Base-by-base conservation (phyloP, 345 rosid species). In the Citrus glauca region DNA sequence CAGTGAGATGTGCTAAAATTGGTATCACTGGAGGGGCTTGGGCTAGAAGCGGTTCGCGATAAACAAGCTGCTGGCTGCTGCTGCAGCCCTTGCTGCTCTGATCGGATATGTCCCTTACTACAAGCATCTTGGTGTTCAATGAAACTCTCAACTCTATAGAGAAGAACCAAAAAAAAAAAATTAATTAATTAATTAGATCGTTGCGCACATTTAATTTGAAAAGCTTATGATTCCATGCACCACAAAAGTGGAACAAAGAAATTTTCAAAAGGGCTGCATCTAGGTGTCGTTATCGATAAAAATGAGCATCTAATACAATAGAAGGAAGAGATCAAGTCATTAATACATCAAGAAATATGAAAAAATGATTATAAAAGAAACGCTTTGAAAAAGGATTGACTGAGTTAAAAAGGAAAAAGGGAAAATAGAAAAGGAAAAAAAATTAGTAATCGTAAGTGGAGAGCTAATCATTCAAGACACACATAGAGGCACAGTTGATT, bases 121-220 rank as follows among this genome's bases (percentile, higher is more conserved):
- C 99, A 95, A 56, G 88, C 80, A 77, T 93, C 99, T 88, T 95
- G 98, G 73, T 95, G 99, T 79, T 95, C 97, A n/a, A 95, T 95
- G 86, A 95, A 95, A 77, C 97, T 93, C 89, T 95, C 98, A 71
- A 94, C 99, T 86, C 99, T 95, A 78, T 32, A 63, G 32, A n/a
- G 16, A 11, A 10, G 28, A 55, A 61, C 13, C 35, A 33, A 2
- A 66, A 60, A 16, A 62, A 4, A 50, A 37, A 25, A 32, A n/a
- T n/a, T n/a, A 59, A 17, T 25, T 20, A 38, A 19, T 37, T 19
- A 42, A 45, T 28, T 17, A 63, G 38, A 64, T 0, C 5, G 10
- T 64, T 24, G 35, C 37, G 14, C 10, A 65, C 25, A 32, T 32
- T 7, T 32, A 33, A 25, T 25, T 10, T 7, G 19, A 30, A 75